These are phyloP conservation scores for Sergeia podlipaevii DNA, from an alignment of 208 protist species.

Conservation along the genomic window DNA sequence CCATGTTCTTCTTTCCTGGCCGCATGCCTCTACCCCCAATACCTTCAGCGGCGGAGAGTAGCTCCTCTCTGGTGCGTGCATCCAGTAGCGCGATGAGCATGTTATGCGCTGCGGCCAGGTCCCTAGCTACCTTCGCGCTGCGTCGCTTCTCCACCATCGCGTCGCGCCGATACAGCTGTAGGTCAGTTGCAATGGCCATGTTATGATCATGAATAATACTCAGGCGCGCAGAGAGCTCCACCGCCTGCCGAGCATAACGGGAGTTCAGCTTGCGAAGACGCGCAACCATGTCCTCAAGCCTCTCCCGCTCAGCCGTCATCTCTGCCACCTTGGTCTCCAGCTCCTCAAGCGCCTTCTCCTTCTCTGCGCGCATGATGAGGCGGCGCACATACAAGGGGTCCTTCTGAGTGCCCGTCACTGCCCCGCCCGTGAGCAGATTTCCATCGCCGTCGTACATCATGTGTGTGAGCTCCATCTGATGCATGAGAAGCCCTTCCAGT, in stretches of 20 bases:
- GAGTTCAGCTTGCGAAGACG: slow-evolving; percentile 56
- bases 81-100: slow-evolving; percentile 53
- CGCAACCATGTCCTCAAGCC: slow-evolving; percentile 29
- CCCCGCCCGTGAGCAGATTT: too few species aligned
- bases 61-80: slow-evolving; percentile 14
- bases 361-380: slow-evolving; percentile 59
- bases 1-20: too few species aligned
- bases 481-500: slow-evolving; percentile 56
- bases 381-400: slow-evolving; percentile 49
- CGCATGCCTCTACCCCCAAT: too few species aligned
- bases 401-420: too few species aligned
- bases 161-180: slow-evolving; percentile 55
- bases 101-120: slow-evolving; percentile 40
- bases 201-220: slow-evolving; percentile 73
- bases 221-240: slow-evolving; percentile 69
- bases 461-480: slow-evolving; percentile 71
- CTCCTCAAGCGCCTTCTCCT: slow-evolving; percentile 52
- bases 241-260: slow-evolving; percentile 62
- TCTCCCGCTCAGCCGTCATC: slow-evolving; percentile 20
- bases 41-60: too few species aligned
- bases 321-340: slow-evolving; percentile 42
- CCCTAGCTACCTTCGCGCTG: slow-evolving; percentile 27
- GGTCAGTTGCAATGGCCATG: slow-evolving; percentile 47
- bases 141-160: slow-evolving; percentile 29
- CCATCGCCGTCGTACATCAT: slow-evolving; percentile 21